These are phyloP conservation scores for Lentinula guzmanii DNA, from an alignment of 768 basidiomycete species.

Conservation along the genomic window DNA sequence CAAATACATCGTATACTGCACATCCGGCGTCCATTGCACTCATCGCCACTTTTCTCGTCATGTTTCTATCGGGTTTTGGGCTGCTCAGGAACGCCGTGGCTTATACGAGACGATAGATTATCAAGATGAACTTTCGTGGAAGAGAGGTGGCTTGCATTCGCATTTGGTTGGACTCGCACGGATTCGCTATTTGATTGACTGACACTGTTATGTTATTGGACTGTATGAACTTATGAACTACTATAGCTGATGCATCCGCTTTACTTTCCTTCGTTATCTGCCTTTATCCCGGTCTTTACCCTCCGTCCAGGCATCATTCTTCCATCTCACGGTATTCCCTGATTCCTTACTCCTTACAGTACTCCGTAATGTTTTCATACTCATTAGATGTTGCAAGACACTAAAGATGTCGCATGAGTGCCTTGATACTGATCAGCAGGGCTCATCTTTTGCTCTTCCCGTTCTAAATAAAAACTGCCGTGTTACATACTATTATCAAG, in stretches of 20 bases:
- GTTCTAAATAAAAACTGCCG: too few relatives aligned
- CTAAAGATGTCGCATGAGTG: neutral
- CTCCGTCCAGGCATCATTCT: neutral
- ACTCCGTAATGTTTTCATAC: neutral
- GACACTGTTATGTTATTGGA: neutral
- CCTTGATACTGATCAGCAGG: neutral
- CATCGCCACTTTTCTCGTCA: constrained; percentile 50
- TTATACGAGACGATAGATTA: neutral
- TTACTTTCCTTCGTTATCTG: neutral
- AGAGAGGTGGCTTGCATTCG: neutral
- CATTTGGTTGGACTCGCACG: neutral
- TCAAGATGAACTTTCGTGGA: too few relatives aligned
- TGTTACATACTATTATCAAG: too few relatives aligned
- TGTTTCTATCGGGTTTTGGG: constrained; percentile 62
- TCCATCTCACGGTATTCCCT: neutral
- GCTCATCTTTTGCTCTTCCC: too few relatives aligned
- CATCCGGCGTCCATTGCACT: constrained; percentile 55
- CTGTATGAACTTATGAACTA: neutral
- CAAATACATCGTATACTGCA: constrained; percentile 24
- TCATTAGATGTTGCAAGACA: neutral
- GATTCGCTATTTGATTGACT: neutral
- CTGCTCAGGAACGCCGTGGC: constrained; percentile 33
- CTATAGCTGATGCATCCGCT: neutral
- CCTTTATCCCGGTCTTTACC: neutral
- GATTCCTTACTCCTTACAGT: neutral